Percentiles rank a stretch among this genome's conserved stretches.
These are phyloP conservation scores for Chytriomyces confervae DNA, from an alignment of 192 early-diverging fungal genomes.

Conservation along the genomic window DNA sequence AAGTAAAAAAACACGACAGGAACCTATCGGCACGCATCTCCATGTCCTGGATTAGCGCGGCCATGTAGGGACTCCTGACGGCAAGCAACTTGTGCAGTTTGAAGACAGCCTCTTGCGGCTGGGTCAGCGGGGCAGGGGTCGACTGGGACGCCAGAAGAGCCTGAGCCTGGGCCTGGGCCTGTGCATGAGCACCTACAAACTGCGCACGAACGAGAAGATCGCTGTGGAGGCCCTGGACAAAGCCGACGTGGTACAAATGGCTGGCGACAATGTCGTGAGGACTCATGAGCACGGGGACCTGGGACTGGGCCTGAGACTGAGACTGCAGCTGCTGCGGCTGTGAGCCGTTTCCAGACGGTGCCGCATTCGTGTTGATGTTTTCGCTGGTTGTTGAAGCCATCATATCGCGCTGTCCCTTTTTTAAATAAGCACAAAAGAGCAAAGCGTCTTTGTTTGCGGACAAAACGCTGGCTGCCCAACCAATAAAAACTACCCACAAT, in stretches of 20 bases:
- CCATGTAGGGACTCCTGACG: conserved; percentile 50
- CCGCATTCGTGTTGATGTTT: neutral
- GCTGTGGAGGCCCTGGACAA: conserved; percentile 50
- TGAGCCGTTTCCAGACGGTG: neutral
- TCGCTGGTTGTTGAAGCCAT: no score
- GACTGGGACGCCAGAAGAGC: neutral
- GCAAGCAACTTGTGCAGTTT: conserved; percentile 62
- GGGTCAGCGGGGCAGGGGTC: neutral
- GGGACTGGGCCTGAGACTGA: conserved; percentile 24
- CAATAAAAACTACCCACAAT: no score
- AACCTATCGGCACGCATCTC: conserved; percentile 39
- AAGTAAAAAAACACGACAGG: neutral
- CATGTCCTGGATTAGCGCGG: conserved; percentile 43
- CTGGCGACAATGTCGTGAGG: conserved; percentile 58
- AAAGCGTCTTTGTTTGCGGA: no score
- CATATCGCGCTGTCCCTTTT: no score
- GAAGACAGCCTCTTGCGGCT: conserved; percentile 45
- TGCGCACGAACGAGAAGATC: conserved; percentile 50
- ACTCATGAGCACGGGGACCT: conserved; percentile 11
- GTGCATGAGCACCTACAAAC: neutral
- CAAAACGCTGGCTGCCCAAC: no score
- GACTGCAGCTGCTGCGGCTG: conserved; percentile 24
- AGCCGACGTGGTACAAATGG: conserved; percentile 61
- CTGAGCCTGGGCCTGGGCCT: conserved; percentile 10
- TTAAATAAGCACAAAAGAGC: no score